Base-by-base conservation (phyloP, 1,284 basidiomycete genomes). In the Microbotryum silenes-acaulis region DNA sequence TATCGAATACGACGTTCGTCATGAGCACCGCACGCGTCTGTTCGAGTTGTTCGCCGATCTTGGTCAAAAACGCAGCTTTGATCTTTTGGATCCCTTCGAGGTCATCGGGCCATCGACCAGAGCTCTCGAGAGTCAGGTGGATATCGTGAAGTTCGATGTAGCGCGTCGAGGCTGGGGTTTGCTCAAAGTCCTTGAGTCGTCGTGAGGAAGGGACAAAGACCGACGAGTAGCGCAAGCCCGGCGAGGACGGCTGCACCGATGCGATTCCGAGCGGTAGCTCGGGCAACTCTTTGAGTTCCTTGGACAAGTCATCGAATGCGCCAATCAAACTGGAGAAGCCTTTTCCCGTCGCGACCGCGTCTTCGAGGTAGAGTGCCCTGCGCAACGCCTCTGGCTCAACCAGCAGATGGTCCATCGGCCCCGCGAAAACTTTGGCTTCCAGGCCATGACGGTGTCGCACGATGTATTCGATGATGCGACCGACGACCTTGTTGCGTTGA, bases 21-120 rank as follows among this genome's bases (percentile, higher is more conserved):
- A 74, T 80, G 2, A 85, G 74, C 5, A 83, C 83, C 0, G 79
- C 69, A 2, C 80, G 74, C 2, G 79, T 72, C 9, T 75, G 73
- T 80, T 85, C 82, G 51, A 94, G 79, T 3, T 90, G 79, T n/a
- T 73, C 73, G 14, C 65, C 72, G 20, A 74, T 59, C 57, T 70
- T 70, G 56, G 56, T 51, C 23, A 94, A 83, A 74, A 98, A 87
- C 0, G 94, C 94, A 3, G 96, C 80, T 76, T 98, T 98, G 77
- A 93, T 88, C 70, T 91, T 91, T 75, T 97, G 93, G 52, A 97
- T 88, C 0, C 92, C 91, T 20, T 80, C 81, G 1, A 98, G 81
- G 71, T 98, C 92, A 72, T 97, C 92, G 0, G 96, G 96, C 96
- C 96, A 99, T 67, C 84, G 83, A 0, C 87, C 86, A 0, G 91